A percentile compares a stretch with the other conserved stretches of the same genome.
Conservation (phyloP, 2,329 filamentous ascomycete genomes). For the Sarocladiaceae sp. region DNA sequence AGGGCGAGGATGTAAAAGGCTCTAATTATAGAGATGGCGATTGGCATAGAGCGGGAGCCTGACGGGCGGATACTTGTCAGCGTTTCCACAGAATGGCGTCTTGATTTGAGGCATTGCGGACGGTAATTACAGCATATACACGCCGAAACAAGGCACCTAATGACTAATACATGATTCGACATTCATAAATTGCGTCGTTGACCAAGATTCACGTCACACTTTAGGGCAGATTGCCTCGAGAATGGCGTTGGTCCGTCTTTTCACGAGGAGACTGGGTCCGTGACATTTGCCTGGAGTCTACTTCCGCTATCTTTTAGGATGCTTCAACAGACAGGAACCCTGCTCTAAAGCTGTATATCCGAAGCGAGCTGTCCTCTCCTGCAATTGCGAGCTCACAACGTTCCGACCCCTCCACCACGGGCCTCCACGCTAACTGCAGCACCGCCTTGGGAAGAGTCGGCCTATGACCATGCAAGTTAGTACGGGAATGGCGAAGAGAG, state of each 20-base stretch:
- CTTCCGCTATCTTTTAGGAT: background rate
- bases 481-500: slow-evolving; percentile 29
- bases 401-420: slow-evolving; percentile 22
- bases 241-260: too few species aligned
- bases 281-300: background rate
- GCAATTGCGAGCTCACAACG: slow-evolving; percentile 43
- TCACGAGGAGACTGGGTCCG: too few species aligned
- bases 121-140: slow-evolving; percentile 8
- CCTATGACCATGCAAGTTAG: slow-evolving; percentile 20
- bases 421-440: slow-evolving; percentile 64
- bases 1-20: background rate
- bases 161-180: slow-evolving; percentile 11
- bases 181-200: too few species aligned
- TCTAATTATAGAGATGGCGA: background rate
- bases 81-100: background rate
- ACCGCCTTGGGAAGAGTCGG: slow-evolving; percentile 53
- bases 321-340: background rate
- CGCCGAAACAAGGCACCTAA: slow-evolving; percentile 13
- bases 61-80: background rate
- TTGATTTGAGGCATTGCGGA: slow-evolving; percentile 5
- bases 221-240: too few species aligned
- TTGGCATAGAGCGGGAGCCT: background rate
- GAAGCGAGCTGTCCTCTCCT: slow-evolving; percentile 55
- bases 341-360: slow-evolving; percentile 44
- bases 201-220: too few species aligned